phyloP scores from a whole-genome alignment of 1,284 basidiomycete species.

The Phellopilus nigrolimitatus region DNA sequence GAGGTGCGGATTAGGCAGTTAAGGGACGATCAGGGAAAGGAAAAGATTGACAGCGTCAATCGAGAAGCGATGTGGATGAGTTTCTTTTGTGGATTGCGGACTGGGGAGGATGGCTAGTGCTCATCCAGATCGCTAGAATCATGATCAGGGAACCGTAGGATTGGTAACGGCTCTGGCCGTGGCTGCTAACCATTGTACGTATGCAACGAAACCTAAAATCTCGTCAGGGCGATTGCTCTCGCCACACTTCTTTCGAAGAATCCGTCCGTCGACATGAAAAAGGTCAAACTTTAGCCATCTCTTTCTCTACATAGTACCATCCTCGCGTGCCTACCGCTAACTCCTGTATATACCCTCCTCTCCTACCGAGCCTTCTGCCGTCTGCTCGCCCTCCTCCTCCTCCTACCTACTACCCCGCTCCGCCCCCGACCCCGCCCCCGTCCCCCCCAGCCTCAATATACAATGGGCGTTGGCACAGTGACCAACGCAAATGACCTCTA shows the following conservation, averaged over 20 bases:
- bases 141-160: neutral
- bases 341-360: slow-evolving; percentile 10
- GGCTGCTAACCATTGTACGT: slow-evolving; percentile 8
- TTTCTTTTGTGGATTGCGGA: too few relatives aligned
- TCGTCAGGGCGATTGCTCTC: slow-evolving; percentile 2
- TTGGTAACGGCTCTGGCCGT: slow-evolving; percentile 6
- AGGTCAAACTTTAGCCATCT: slow-evolving; percentile 14
- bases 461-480: slow-evolving; percentile 24
- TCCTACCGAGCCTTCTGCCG: slow-evolving; percentile 16
- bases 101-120: too few relatives aligned
- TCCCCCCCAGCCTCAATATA: neutral
- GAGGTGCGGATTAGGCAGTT: too few relatives aligned
- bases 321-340: slow-evolving; percentile 14
- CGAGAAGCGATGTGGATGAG: too few relatives aligned
- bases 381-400: slow-evolving; percentile 5
- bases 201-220: slow-evolving; percentile 15
- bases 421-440: neutral
- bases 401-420: neutral
- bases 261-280: slow-evolving; percentile 11
- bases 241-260: neutral
- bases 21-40: too few relatives aligned
- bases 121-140: slow-evolving; percentile 12
- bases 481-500: slow-evolving; percentile 49
- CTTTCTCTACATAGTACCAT: slow-evolving; percentile 4
- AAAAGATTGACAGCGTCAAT: too few relatives aligned